These are phyloP conservation scores for Cercospora sp. DNA, from an alignment of 2,329 filamentous ascomycete species.

Conservation along the genomic window DNA sequence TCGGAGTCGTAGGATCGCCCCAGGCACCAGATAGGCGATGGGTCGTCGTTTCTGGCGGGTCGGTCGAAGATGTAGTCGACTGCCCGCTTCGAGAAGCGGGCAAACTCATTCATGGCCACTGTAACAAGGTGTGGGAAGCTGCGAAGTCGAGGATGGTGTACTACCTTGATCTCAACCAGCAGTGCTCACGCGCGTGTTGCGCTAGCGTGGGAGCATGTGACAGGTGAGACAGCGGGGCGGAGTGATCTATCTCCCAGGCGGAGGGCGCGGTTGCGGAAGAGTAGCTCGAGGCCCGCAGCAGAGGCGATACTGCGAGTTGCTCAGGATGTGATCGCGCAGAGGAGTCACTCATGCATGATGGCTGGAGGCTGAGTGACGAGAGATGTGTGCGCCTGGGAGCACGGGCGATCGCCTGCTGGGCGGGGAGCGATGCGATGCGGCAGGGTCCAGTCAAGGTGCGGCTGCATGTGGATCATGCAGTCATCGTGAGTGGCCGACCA, in stretches of 20 bases:
- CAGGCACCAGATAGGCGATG: conserved; percentile 81
- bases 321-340: not conserved
- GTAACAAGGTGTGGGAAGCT: not conserved
- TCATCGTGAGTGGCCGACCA: conserved; percentile 7
- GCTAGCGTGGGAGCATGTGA: conserved; percentile 22
- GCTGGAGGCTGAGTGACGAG: not conserved
- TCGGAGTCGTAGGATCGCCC: conserved; percentile 55
- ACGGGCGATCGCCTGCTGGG: not conserved
- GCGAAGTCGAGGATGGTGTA: not conserved
- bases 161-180: conserved; percentile 3
- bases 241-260: not conserved
- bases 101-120: conserved; percentile 66
- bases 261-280: not conserved
- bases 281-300: not conserved
- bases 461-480: conserved; percentile 11
- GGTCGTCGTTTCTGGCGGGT: conserved; percentile 76
- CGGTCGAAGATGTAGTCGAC: conserved; percentile 93
- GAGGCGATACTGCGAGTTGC: not conserved
- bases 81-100: conserved; percentile 72
- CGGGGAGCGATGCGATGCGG: not conserved
- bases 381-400: not conserved
- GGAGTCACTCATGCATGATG: conserved; percentile 11
- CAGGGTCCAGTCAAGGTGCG: conserved; percentile 8
- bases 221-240: conserved; percentile 12
- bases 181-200: conserved; percentile 19